A percentile compares a stretch with the other conserved stretches of the same genome.
These are phyloP conservation scores for Ceratobasidium sp. DNA, from an alignment of 1,284 basidiomycete species.

Conservation along the genomic window DNA sequence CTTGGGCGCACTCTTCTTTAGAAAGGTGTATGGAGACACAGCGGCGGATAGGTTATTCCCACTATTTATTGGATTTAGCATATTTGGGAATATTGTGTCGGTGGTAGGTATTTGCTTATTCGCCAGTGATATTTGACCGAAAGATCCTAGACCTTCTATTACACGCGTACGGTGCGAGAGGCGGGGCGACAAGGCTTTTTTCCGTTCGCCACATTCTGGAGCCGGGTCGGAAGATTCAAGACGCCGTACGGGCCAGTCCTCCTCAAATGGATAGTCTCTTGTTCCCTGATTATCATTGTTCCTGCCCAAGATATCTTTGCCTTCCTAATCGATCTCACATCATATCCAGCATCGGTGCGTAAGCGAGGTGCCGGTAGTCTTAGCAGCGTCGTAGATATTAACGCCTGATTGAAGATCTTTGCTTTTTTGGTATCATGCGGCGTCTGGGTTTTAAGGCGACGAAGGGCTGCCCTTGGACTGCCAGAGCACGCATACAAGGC, in stretches of 20 bases:
- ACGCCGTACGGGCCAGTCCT: conserved; percentile 53
- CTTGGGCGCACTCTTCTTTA: conserved; percentile 62
- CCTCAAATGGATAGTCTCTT: conserved; percentile 57
- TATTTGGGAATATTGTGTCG: conserved; percentile 48
- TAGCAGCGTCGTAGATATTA: too few species aligned
- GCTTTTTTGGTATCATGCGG: conserved; percentile 52
- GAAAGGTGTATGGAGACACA: conserved; percentile 58
- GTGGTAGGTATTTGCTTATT: conserved; percentile 44
- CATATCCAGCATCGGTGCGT: conserved; percentile 45
- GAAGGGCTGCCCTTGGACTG: conserved; percentile 48
- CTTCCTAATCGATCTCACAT: conserved; percentile 50
- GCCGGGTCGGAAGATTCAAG: conserved; percentile 47
- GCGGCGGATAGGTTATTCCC: conserved; percentile 48
- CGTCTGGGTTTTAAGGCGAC: conserved; percentile 54
- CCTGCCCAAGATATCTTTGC: conserved; percentile 62
- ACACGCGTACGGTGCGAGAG: conserved; percentile 54
- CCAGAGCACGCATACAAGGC: conserved; percentile 52
- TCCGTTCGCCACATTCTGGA: conserved; percentile 48
- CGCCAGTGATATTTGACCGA: conserved; percentile 40
- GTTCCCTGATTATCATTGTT: conserved; percentile 61
- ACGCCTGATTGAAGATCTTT: conserved; percentile 55
- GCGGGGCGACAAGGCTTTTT: conserved; percentile 48
- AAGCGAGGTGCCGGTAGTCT: not conserved
- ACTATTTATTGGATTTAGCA: conserved; percentile 48
- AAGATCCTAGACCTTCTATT: conserved; percentile 42